Conservation (phyloP, 2,329 filamentous ascomycete species). For the Arthroderma sp. region DNA sequence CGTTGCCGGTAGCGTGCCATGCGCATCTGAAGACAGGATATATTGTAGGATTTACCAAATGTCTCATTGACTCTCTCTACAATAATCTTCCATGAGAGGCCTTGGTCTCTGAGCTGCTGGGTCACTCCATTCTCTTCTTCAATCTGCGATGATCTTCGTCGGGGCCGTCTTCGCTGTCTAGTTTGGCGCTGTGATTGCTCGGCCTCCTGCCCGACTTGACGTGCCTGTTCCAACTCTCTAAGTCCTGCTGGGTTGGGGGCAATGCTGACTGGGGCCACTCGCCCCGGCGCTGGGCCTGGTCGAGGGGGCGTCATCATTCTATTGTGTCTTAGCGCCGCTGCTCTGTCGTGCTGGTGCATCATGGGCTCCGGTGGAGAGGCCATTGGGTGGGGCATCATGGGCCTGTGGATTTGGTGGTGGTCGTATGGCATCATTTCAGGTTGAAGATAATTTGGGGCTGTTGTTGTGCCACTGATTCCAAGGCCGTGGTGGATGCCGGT, state of each 20-base stretch:
- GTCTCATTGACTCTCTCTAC: constrained; percentile 23
- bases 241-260: constrained; percentile 28
- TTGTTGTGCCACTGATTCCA: constrained; percentile 23
- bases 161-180: constrained; percentile 14
- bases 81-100: constrained; percentile 26
- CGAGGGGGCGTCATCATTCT: constrained; percentile 16
- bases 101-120: constrained; percentile 23
- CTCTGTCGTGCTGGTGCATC: constrained; percentile 11
- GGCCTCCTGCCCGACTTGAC: constrained; percentile 15
- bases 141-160: constrained; percentile 18
- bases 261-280: constrained; percentile 20
- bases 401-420: constrained; percentile 3
- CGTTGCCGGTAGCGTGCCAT: constrained; percentile 21
- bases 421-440: constrained; percentile 17
- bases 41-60: constrained; percentile 26
- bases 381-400: constrained; percentile 1
- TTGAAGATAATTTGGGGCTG: constrained; percentile 20
- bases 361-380: constrained; percentile 8
- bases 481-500: constrained; percentile 21
- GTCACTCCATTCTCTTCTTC: constrained; percentile 30
- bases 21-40: constrained; percentile 31
- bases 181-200: constrained; percentile 15
- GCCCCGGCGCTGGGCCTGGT: constrained; percentile 7
- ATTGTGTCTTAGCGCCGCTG: constrained; percentile 11
- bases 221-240: constrained; percentile 26